These are phyloP conservation scores for Candida oleophila DNA, from an alignment of 805 yeast species.

Conservation along the genomic window DNA sequence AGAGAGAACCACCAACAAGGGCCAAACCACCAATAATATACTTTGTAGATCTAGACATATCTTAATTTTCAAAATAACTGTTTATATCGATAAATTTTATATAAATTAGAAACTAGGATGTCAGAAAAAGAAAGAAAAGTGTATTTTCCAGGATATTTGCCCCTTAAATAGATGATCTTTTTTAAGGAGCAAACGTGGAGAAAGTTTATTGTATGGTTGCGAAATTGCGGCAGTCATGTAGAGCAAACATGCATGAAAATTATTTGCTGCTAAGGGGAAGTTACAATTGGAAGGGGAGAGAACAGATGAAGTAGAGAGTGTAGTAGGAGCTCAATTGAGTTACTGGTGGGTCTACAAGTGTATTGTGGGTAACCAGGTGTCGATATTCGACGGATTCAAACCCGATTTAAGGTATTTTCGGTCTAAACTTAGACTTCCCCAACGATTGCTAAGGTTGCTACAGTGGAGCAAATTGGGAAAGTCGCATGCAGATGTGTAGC, in stretches of 20 bases:
- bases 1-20: constrained; percentile 7
- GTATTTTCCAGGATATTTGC: neutral
- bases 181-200: constrained; percentile 2
- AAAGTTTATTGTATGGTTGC: constrained; percentile 1
- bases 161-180: neutral
- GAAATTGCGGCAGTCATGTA: neutral
- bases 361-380: too few species aligned
- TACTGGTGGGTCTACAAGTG: neutral
- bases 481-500: neutral
- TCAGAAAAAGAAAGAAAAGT: neutral
- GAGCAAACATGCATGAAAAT: neutral
- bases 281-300: neutral
- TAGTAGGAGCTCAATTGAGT: neutral
- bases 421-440: neutral
- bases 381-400: too few species aligned
- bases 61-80: neutral
- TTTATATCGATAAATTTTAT: neutral
- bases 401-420: too few species aligned
- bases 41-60: constrained; percentile 7
- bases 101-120: neutral
- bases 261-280: too few species aligned
- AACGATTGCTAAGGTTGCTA: neutral
- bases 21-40: constrained; percentile 5
- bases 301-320: neutral
- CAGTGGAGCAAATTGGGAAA: neutral